Evolutionary conservation across 1,284 basidiomycete genomes (phyloP), one percentile per base, ranked within the genome.

Genomic region (Agroathelia rolfsii): DNA sequence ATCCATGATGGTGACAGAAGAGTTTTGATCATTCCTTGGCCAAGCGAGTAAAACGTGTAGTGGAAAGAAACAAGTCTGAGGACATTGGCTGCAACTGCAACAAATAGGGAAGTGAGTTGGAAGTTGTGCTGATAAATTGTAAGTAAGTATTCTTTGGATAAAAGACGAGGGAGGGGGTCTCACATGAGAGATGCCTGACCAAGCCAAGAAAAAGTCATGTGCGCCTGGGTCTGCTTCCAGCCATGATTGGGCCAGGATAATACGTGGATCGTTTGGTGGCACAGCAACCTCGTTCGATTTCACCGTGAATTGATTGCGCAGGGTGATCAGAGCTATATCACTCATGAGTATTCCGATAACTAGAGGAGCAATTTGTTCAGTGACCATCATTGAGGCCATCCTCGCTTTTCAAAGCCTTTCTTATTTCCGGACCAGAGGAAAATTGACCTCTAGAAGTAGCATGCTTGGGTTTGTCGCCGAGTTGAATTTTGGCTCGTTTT

Each of bases 11-110:
- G 59, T 1, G 68, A 64, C 12, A 85, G 56, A 9, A 84, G 43
- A 4, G 50, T 58, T 44, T 71, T 74, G 28, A 82, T 52, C 22
- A 86, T 69, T 0, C 74, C 62, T 25, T 67, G 53, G 0, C 76
- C 82, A 20, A 69, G 51, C 0, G 61, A 38, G 41, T 84, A 82
- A 45, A 72, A 69, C 0, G 70, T 64, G 40, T 79, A 76, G 36
- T 85, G 78, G 2, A 62, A 58, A 3, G 79, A 74, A 11, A 81
- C 56, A 1, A 86, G 52, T 3, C 54, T 61, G 34, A 87, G 45
- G 10, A 82, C 42, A 0, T 66, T 62, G 0, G 76, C 62, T 4
- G 85, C 46, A 0, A 76, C 44, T 1, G 74, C 71, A 1, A 74
- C 39, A 15, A 77, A 41, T 2, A 69, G 49, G n/a, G n/a, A n/a